phyloP scores from a whole-genome alignment of 164 flowering plant species.

The Annona squamosa region DNA sequence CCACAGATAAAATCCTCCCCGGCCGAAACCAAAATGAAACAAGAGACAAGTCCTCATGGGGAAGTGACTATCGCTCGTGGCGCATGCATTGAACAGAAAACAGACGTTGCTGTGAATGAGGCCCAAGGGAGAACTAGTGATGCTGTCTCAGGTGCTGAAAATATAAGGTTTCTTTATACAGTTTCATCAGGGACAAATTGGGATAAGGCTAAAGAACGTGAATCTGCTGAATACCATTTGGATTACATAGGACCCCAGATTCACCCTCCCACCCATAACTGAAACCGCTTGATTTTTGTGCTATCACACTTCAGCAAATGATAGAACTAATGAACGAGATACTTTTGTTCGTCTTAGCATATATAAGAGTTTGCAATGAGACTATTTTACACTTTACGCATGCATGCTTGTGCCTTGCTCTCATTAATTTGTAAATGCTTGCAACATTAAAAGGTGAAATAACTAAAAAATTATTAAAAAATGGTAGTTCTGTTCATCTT shows the following conservation, averaged over 20 bases:
- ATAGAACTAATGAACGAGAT: neutral
- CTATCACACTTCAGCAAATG: too few species aligned
- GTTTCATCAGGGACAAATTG: conserved; percentile 21
- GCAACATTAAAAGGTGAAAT: too few species aligned
- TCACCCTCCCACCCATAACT: conserved; percentile 71
- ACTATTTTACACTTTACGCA: too few species aligned
- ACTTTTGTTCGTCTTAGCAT: too few species aligned
- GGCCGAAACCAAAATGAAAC: neutral
- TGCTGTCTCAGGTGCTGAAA: conserved; percentile 25
- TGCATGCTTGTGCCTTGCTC: too few species aligned
- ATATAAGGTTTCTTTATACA: conserved; percentile 15
- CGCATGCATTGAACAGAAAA: conserved; percentile 12
- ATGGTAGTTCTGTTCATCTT: too few species aligned
- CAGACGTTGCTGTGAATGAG: conserved; percentile 10
- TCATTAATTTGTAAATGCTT: too few species aligned
- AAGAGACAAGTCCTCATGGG: neutral
- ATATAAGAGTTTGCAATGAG: too few species aligned
- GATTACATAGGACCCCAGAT: conserved; percentile 62
- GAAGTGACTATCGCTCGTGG: conserved; percentile 2
- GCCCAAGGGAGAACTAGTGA: neutral
- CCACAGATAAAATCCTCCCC: conserved; percentile 2
- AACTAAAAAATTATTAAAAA: too few species aligned
- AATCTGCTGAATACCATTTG: conserved; percentile 22
- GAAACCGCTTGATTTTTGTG: conserved; percentile 3
- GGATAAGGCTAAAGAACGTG: conserved; percentile 16